A percentile compares a stretch with the other conserved stretches of the same genome.
These are phyloP conservation scores for Naganishia liquefaciens DNA, from an alignment of 1,284 basidiomycete genomes.

Conservation along the genomic window DNA sequence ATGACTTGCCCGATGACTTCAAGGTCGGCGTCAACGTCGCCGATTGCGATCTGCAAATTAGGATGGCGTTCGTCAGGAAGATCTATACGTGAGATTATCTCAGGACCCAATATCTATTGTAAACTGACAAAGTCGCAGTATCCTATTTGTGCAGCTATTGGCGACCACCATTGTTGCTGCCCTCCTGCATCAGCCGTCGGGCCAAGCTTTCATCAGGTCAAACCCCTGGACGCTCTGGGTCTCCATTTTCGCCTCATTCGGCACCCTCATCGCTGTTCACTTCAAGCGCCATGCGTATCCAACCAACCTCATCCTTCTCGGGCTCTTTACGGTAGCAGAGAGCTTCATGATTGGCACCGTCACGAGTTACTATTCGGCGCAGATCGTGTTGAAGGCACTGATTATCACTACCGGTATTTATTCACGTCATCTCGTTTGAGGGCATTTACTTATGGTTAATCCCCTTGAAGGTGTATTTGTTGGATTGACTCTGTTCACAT, in stretches of 20 bases:
- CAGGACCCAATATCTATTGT: background rate
- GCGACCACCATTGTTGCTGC: constrained; percentile 44
- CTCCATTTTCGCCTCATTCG: constrained; percentile 50
- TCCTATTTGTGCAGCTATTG: constrained; percentile 50
- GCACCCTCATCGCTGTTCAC: constrained; percentile 47
- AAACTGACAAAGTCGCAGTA: constrained; percentile 39
- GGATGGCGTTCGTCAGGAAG: constrained; percentile 53
- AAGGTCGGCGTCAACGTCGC: constrained; percentile 52
- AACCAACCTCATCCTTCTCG: constrained; percentile 58
- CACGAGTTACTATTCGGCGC: constrained; percentile 48
- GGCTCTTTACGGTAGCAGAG: constrained; percentile 57
- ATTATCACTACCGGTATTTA: constrained; percentile 58
- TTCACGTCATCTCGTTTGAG: too few relatives aligned
- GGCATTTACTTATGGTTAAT: too few relatives aligned
- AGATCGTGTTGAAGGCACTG: constrained; percentile 58
- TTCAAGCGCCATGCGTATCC: constrained; percentile 54
- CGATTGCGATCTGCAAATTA: constrained; percentile 52
- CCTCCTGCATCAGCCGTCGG: constrained; percentile 40
- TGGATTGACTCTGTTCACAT: constrained; percentile 60
- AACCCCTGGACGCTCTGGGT: constrained; percentile 52
- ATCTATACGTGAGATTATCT: constrained; percentile 31
- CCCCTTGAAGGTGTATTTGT: constrained; percentile 46
- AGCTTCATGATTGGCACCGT: constrained; percentile 56
- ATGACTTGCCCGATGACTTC: constrained; percentile 52
- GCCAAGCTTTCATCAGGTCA: constrained; percentile 44